Percentiles rank a stretch among this genome's conserved stretches.
These are phyloP conservation scores for Sporothrix sp. DNA, from an alignment of 2,329 filamentous ascomycete genomes.

Conservation along the genomic window DNA sequence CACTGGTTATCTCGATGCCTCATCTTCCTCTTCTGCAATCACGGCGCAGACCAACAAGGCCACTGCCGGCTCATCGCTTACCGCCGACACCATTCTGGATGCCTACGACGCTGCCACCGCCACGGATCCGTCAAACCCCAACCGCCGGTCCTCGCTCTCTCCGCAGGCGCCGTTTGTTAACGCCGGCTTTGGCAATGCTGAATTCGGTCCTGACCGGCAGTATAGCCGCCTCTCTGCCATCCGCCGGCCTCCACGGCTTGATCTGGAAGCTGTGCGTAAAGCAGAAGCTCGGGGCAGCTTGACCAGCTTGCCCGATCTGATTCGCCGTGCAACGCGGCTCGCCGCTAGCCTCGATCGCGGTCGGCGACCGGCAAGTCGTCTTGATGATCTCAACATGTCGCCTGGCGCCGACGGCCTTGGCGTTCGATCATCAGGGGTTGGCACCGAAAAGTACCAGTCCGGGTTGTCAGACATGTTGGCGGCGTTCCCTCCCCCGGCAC, in stretches of 20 bases:
- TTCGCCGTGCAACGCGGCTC: slow-evolving; percentile 74
- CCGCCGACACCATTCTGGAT: slow-evolving; percentile 38
- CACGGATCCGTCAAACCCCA: slow-evolving; percentile 30
- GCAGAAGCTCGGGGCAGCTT: slow-evolving; percentile 80
- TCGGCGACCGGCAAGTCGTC: slow-evolving; percentile 50
- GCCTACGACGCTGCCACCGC: slow-evolving; percentile 42
- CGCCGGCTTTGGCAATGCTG: background rate
- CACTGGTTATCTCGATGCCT: slow-evolving; percentile 38
- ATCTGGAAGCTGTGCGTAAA: slow-evolving; percentile 72
- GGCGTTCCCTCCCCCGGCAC: slow-evolving; percentile 53
- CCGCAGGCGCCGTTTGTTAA: slow-evolving; percentile 20
- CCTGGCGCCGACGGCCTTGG: slow-evolving; percentile 26
- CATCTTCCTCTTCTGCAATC: slow-evolving; percentile 37
- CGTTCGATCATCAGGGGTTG: slow-evolving; percentile 15
- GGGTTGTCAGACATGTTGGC: slow-evolving; percentile 56
- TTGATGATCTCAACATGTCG: slow-evolving; percentile 45
- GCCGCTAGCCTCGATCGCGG: slow-evolving; percentile 84
- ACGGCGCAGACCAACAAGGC: slow-evolving; percentile 25
- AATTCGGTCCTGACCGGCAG: slow-evolving; percentile 12
- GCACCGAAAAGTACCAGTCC: slow-evolving; percentile 38
- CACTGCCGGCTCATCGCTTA: slow-evolving; percentile 25
- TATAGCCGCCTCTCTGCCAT: slow-evolving; percentile 45
- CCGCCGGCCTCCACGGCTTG: slow-evolving; percentile 59
- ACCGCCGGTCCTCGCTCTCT: slow-evolving; percentile 17
- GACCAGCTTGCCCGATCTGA: slow-evolving; percentile 86